Conservation (phyloP, 768 basidiomycete genomes). For the Tephrocybe sp. region DNA sequence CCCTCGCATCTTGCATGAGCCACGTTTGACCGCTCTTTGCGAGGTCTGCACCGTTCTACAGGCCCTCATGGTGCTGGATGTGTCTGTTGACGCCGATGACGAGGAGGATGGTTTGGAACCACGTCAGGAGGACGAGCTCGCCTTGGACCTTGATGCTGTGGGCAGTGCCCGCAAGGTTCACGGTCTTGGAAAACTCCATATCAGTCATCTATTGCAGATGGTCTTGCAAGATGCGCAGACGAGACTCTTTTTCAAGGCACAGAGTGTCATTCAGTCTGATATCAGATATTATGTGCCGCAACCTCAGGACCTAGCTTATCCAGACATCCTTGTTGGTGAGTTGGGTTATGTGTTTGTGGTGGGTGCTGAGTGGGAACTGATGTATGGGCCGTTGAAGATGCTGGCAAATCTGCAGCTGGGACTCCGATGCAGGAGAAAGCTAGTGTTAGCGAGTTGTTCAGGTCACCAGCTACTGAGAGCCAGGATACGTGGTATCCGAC, state of each 20-base stretch:
- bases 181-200: conserved; percentile 67
- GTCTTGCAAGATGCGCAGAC: conserved; percentile 97
- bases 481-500: conserved; percentile 94
- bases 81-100: conserved; percentile 31
- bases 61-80: conserved; percentile 93
- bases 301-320: conserved; percentile 82
- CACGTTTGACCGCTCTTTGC: conserved; percentile 82
- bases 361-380: conserved; percentile 1
- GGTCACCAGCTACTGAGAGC: conserved; percentile 66
- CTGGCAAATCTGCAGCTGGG: conserved; percentile 41
- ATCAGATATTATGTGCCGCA: conserved; percentile 82
- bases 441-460: conserved; percentile 67
- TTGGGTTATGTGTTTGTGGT: background rate
- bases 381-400: conserved; percentile 30
- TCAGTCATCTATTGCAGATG: conserved; percentile 81
- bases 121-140: conserved; percentile 33
- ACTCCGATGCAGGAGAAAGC: conserved; percentile 65
- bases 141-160: conserved; percentile 39
- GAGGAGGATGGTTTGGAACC: conserved; percentile 13
- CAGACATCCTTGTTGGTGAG: conserved; percentile 75
- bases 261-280: conserved; percentile 86
- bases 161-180: conserved; percentile 17
- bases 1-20: conserved; percentile 93
- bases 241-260: conserved; percentile 92
- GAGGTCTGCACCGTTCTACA: conserved; percentile 96